Evolutionary conservation across 352 stramenopile genomes (phyloP), one percentile per base, ranked within the genome.

Genomic region (Pythium phragmiticola): DNA sequence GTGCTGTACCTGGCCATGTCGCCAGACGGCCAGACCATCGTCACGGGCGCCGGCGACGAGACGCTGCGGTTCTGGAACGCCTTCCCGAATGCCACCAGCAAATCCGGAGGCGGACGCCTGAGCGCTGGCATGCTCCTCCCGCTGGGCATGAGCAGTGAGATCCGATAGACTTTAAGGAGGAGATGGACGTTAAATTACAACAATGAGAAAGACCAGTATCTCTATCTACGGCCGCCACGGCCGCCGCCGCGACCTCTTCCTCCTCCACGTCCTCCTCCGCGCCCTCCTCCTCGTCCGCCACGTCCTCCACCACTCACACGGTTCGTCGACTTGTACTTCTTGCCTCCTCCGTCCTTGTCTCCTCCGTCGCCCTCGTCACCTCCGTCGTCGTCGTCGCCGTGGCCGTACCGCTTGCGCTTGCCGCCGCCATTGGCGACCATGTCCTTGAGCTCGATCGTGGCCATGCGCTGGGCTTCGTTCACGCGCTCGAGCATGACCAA

Each of bases 1-100:
- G 96, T 99, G 30, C 71, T 99, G 11, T 99, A 99, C 78, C 75
- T 99, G 33, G 94, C 96, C 49, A 98, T 99, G 82, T 98, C 90
- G 16, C 96, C 96, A 0, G 96, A 99, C 71, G 96, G 95, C 34
- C 96, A 97, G 54, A 98, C 95, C 5, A 98, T 99, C 68, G 96
- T 99, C 60, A 99, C 97, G 4, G 97, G 97, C 33, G 97, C 97
- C 9, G 97, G 97, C 26, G 96, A 99, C 65, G 96, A 99, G 78
- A 99, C 97, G 8, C 77, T 99, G 28, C 83, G 96, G 17, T 99
- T 99, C 74, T 99, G 96, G 96, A 98, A 98, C 66, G 90, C 97
- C 5, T 99, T 99, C 73, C 95, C 97, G 4, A 92, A 83, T 54
- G 72, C 74, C 56, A 92, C 87, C 69, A 58, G 69, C 30, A 82